Evolutionary conservation across 139 green algal species (phyloP).

Genomic region (Zygnema circumcarinatum): DNA sequence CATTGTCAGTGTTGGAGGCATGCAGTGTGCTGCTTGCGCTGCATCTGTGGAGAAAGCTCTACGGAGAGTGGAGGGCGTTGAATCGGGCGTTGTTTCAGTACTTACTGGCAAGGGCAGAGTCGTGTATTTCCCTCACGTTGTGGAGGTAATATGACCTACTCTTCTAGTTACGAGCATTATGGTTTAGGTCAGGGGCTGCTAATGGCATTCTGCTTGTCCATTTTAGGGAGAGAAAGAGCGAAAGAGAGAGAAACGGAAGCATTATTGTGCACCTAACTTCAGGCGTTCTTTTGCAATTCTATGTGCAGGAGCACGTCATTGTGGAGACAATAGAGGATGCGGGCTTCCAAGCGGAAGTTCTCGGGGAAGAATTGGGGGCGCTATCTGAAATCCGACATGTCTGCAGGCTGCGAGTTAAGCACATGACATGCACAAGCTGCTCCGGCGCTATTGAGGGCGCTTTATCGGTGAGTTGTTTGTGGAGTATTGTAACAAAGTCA

Average conservation of each 20-base stretch:
- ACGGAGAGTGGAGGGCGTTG: constrained; percentile 68
- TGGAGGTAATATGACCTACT: too few relatives aligned
- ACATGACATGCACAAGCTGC: constrained; percentile 86
- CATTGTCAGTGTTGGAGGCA: constrained; percentile 70
- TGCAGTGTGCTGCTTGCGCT: constrained; percentile 84
- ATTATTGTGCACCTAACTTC: neutral
- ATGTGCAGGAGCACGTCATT: constrained; percentile 36
- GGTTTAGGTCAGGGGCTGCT: too few relatives aligned
- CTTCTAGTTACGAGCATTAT: too few relatives aligned
- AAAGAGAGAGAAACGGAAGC: constrained; percentile 20
- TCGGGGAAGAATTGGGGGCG: constrained; percentile 14
- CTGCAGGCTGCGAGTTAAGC: constrained; percentile 61
- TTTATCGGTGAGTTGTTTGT: constrained; percentile 47
- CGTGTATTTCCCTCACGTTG: constrained; percentile 49
- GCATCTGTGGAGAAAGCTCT: constrained; percentile 76
- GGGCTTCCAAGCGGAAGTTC: constrained; percentile 63
- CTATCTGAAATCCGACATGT: neutral
- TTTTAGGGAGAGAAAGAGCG: neutral
- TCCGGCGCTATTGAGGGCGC: constrained; percentile 72
- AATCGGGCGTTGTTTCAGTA: constrained; percentile 68
- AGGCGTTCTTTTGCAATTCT: neutral
- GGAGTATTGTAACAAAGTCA: neutral
- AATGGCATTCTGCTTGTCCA: neutral
- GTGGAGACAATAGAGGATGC: constrained; percentile 43
- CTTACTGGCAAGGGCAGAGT: constrained; percentile 64